Conservation (phyloP, 768 basidiomycete genomes). For the Russula sp. region DNA sequence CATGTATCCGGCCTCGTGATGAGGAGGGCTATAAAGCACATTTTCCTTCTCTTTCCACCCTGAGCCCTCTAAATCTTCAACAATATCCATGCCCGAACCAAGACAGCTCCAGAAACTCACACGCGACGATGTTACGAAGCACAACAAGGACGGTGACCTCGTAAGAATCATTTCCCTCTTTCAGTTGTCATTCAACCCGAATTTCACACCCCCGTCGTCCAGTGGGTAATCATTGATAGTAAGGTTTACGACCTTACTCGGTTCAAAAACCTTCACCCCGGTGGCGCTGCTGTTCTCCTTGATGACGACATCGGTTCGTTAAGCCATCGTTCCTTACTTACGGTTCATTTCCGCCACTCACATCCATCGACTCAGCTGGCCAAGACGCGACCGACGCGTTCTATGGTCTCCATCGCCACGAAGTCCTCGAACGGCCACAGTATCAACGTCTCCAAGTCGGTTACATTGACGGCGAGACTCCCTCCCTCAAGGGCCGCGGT, state of each 20-base stretch:
- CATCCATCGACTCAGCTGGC: constrained; percentile 50
- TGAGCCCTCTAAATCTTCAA: background rate
- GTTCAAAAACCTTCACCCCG: constrained; percentile 81
- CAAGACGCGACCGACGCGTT: constrained; percentile 86
- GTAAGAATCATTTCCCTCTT: constrained; percentile 42
- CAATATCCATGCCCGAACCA: constrained; percentile 31
- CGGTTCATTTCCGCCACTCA: background rate
- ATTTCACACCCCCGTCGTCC: background rate
- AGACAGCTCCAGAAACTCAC: constrained; percentile 48
- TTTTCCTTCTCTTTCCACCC: background rate
- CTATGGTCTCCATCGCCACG: constrained; percentile 84
- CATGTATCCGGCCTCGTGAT: background rate
- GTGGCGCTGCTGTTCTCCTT: constrained; percentile 75
- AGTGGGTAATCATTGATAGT: constrained; percentile 85
- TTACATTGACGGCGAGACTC: constrained; percentile 59
- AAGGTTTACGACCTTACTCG: constrained; percentile 81
- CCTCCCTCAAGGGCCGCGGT: constrained; percentile 47
- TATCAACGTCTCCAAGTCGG: constrained; percentile 75
- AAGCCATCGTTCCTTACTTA: background rate
- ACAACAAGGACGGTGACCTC: constrained; percentile 75
- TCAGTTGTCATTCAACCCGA: background rate
- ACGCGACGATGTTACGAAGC: constrained; percentile 74
- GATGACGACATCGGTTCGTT: constrained; percentile 67
- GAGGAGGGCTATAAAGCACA: constrained; percentile 6
- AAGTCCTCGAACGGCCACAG: constrained; percentile 74